Percentiles rank a stretch among this genome's conserved stretches.
Conservation (phyloP, 2,329 filamentous ascomycete species). For the Colletotrichum sp. region DNA sequence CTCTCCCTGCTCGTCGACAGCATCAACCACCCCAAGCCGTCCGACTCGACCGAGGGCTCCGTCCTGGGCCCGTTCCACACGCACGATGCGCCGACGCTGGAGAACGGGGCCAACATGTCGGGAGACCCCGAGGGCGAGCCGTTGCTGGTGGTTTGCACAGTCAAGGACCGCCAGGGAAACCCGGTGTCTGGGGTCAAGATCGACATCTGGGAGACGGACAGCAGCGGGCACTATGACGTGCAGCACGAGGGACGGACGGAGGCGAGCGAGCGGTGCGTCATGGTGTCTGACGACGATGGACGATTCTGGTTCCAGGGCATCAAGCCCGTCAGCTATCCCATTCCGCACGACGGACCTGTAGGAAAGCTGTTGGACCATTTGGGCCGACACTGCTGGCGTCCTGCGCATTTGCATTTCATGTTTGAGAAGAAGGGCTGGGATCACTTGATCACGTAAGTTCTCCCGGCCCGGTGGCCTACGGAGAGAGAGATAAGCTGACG, state of each 20-base stretch:
- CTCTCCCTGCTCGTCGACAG: constrained; percentile 77
- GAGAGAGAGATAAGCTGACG: not conserved
- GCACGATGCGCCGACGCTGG: constrained; percentile 64
- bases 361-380: constrained; percentile 71
- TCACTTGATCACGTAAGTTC: constrained; percentile 78
- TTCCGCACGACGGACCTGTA: constrained; percentile 84
- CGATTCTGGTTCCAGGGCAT: constrained; percentile 86
- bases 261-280: constrained; percentile 56
- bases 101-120: constrained; percentile 62
- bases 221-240: constrained; percentile 76
- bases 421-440: constrained; percentile 82
- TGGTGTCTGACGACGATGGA: constrained; percentile 26
- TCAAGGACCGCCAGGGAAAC: constrained; percentile 64
- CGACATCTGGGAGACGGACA: constrained; percentile 83
- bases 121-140: constrained; percentile 69
- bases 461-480: too few relatives aligned
- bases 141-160: constrained; percentile 69
- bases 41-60: constrained; percentile 71
- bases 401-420: constrained; percentile 88
- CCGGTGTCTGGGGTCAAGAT: constrained; percentile 69
- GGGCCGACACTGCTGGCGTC: constrained; percentile 78
- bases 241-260: constrained; percentile 65
- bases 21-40: constrained; percentile 78
- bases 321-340: constrained; percentile 83
- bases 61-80: constrained; percentile 85